Percentiles rank a stretch among this genome's conserved stretches.
phyloP scores from a whole-genome alignment of 208 protist genomes.

The Wallacemonas sp. region DNA sequence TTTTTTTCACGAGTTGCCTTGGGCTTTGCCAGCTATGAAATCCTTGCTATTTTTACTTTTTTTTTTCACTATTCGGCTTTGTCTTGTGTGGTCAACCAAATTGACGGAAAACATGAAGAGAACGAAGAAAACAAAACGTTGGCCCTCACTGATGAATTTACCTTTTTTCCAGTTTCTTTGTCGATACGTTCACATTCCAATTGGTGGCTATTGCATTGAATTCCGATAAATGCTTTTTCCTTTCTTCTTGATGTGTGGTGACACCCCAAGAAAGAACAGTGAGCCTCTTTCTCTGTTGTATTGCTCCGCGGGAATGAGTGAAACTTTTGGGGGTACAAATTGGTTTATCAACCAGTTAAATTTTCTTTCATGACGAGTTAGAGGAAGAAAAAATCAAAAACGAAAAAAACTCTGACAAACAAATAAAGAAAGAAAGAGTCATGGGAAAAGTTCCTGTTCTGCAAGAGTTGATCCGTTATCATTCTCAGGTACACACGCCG shows the following conservation, averaged over 20 bases:
- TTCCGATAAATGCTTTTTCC: constrained; percentile 11
- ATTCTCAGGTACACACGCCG: not conserved
- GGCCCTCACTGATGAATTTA: not conserved
- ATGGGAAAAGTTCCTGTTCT: constrained; percentile 9
- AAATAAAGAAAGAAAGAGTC: constrained; percentile 19
- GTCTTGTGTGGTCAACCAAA: not conserved
- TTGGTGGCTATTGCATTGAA: not conserved
- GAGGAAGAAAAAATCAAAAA: constrained; percentile 7
- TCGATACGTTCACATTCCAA: not conserved
- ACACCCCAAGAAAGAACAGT: not conserved
- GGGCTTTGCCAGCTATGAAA: too few relatives aligned
- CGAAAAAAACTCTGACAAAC: constrained; percentile 16
- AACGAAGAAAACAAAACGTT: not conserved
- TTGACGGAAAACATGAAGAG: not conserved
- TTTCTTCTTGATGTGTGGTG: constrained; percentile 11
- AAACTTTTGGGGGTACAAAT: not conserved
- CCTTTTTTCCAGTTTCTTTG: not conserved
- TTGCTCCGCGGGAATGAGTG: constrained; percentile 9
- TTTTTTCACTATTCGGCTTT: not conserved
- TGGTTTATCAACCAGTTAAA: not conserved
- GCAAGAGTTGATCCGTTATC: not conserved
- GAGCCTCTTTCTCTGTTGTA: not conserved
- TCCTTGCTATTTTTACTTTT: not conserved
- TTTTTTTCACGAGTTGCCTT: too few relatives aligned
- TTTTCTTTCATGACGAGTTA: not conserved